Evolutionary conservation across 768 basidiomycete species (phyloP), one percentile per base, ranked within the genome.

Genomic region (Tylopilus balloui): DNA sequence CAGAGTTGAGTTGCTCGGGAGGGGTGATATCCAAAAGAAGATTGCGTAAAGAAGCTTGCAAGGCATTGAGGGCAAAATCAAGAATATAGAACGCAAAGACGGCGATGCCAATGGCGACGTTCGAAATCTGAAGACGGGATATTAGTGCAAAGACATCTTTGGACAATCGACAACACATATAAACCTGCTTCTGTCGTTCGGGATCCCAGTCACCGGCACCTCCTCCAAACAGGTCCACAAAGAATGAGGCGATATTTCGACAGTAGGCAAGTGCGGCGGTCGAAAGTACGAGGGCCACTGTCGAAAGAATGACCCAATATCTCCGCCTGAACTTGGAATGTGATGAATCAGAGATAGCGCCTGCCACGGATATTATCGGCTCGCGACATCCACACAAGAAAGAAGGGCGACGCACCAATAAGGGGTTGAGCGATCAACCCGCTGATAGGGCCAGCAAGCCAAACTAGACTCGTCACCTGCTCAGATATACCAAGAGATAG

Each of bases 371-470:
- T 21, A 45, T 57, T 15, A 53, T 24, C 47, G 19, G 21, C 45
- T 31, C 23, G 40, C 38, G 17, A 37, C 24, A 45, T 37, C 20
- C 28, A 27, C 43, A 12, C 47, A 42, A 35, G 47, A 24, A 34
- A 24, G 9, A 50, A 14, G 28, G 15, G 17, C 15, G 14, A 49
- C 49, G 37, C n/a, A 91, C 95, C 96, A 58, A 99, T 96, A 47
- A 98, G 76, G n/a, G 96, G 96, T 66, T 99, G 96, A 5, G 93
- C 93, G 43, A 99, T 73, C 39, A 99, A 75, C 14, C 96, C 96
- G 53, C 90, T 92, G 52, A 99, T 91, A 5, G 96, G 96, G 10
- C 95, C 89, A 48, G 88, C 89, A 32, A 91, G 77, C 96, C 96
- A 99, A 29, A 99, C 95, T 8, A 97, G 78, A 46, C 90, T 88